Evolutionary conservation across 345 rosid genomes (phyloP).

Genomic region (Melaleuca quinquenervia): DNA sequence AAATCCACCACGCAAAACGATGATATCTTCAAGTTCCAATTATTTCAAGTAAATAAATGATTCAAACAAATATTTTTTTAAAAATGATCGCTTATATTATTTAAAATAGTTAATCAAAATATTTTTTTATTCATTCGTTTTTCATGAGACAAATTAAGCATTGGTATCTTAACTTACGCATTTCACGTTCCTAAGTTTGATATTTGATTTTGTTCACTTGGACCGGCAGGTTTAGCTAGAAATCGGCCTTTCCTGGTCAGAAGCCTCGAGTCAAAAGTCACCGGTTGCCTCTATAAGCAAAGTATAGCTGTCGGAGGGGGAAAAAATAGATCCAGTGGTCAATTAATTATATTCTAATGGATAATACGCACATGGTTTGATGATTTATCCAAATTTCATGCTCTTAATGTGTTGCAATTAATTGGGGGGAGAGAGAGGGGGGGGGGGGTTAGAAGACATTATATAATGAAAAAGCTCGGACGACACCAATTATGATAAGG

Average conservation of each 20-base stretch:
- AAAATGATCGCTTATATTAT: too few relatives aligned
- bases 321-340: not conserved
- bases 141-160: too few relatives aligned
- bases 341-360: not conserved
- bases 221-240: not conserved
- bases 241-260: not conserved
- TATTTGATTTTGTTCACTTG: not conserved
- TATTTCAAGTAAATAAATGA: too few relatives aligned
- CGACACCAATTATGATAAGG: too few relatives aligned
- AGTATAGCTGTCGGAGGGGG: not conserved
- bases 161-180: not conserved
- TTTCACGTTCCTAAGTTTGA: not conserved
- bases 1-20: not conserved
- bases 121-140: too few relatives aligned
- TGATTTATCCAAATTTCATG: not conserved
- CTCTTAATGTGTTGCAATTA: not conserved
- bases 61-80: too few relatives aligned
- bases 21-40: not conserved
- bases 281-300: not conserved
- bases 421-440: not conserved
- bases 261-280: not conserved
- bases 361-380: not conserved
- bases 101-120: too few relatives aligned
- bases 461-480: too few relatives aligned
- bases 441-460: not conserved